Conservation (phyloP, 2,329 filamentous ascomycete species). For the Aschersonia sp. region DNA sequence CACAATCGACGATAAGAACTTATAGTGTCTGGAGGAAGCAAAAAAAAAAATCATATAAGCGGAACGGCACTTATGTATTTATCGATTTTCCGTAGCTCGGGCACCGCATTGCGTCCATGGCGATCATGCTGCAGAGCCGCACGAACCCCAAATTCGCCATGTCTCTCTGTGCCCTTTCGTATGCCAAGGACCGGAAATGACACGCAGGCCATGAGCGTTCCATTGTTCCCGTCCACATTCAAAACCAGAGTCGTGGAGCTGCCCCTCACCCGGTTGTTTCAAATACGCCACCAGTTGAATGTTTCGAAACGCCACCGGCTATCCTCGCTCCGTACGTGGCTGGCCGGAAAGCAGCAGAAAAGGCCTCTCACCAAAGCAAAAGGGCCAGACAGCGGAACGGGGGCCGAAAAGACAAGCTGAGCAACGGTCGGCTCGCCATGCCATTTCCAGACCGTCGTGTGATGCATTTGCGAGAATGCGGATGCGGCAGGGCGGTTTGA, state of each 20-base stretch:
- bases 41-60: too few relatives aligned
- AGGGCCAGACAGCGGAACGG: not conserved
- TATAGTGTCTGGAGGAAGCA: too few relatives aligned
- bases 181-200: not conserved
- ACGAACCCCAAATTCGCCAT: not conserved
- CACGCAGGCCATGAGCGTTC: not conserved
- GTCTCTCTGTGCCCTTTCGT: not conserved
- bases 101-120: not conserved
- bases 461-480: too few relatives aligned
- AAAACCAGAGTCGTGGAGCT: not conserved
- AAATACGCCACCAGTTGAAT: slow-evolving; percentile 1
- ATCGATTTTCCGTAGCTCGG: too few relatives aligned
- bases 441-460: too few relatives aligned
- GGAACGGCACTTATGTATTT: too few relatives aligned
- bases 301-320: slow-evolving; percentile 2
- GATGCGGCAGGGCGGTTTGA: too few relatives aligned
- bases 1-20: too few relatives aligned
- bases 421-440: too few relatives aligned
- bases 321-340: not conserved
- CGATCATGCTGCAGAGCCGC: not conserved
- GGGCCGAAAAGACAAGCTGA: too few relatives aligned
- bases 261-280: slow-evolving; percentile 1
- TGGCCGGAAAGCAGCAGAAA: not conserved
- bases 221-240: not conserved
- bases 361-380: not conserved